These are phyloP conservation scores for Pythium monospermum DNA, from an alignment of 352 stramenopile species.

Conservation along the genomic window DNA sequence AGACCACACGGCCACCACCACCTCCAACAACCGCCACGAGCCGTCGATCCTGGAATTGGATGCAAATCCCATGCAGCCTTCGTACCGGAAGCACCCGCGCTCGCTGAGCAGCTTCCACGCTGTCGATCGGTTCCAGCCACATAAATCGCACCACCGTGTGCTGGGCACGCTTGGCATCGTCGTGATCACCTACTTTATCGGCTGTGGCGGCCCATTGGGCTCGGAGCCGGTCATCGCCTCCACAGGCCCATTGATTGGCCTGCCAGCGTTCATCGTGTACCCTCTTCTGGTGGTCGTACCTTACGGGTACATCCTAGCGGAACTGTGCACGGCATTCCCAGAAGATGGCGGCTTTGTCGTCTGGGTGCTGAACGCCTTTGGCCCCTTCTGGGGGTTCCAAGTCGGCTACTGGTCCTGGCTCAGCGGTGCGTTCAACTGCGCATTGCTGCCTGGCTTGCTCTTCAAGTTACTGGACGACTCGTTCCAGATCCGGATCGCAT, in stretches of 20 bases:
- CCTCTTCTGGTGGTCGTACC: conserved; percentile 80
- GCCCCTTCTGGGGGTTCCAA: conserved; percentile 60
- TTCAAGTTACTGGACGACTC: too few relatives aligned
- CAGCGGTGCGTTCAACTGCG: conserved; percentile 61
- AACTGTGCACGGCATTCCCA: conserved; percentile 82
- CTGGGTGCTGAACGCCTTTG: conserved; percentile 86
- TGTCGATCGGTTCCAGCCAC: too few relatives aligned
- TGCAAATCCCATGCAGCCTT: too few relatives aligned
- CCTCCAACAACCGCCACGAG: too few relatives aligned
- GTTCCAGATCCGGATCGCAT: conserved; percentile 28
- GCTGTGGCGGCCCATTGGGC: conserved; percentile 18
- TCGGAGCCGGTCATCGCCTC: conserved; percentile 8
- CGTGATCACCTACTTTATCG: conserved; percentile 26
- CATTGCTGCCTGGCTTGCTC: too few relatives aligned
- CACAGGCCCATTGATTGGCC: conserved; percentile 35
- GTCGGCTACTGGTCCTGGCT: conserved; percentile 67
- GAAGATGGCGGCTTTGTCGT: conserved; percentile 65
- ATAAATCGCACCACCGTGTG: conserved; percentile 23
- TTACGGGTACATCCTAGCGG: conserved; percentile 79
- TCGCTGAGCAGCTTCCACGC: too few relatives aligned
- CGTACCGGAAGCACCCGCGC: too few relatives aligned
- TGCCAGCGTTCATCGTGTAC: conserved; percentile 69
- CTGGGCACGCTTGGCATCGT: conserved; percentile 20
- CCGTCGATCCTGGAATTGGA: too few relatives aligned
- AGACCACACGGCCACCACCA: too few relatives aligned